These are phyloP conservation scores for Leccinellum luteum DNA, from an alignment of 768 basidiomycete genomes.

Conservation along the genomic window DNA sequence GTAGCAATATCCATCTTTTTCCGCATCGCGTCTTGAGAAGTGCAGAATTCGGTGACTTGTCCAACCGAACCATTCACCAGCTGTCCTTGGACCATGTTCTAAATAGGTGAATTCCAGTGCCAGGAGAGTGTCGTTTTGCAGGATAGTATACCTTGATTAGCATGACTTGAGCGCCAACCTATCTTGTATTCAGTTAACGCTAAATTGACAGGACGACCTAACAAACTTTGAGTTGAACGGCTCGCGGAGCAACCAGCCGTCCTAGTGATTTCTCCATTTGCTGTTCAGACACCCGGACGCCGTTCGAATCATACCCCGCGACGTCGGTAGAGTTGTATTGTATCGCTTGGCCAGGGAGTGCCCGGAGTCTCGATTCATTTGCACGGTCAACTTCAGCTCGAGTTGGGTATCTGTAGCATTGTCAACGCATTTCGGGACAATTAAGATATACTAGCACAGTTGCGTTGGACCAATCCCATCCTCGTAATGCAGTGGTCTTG, in stretches of 20 bases:
- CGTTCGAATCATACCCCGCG: conserved; percentile 45
- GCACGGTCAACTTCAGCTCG: conserved; percentile 69
- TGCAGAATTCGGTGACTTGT: conserved; percentile 46
- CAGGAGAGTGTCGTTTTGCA: background rate
- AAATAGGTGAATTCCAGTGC: background rate
- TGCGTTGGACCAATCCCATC: conserved; percentile 84
- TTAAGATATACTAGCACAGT: conserved; percentile 45
- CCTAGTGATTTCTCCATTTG: conserved; percentile 48
- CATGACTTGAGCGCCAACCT: conserved; percentile 88
- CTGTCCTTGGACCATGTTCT: conserved; percentile 68
- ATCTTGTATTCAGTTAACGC: conserved; percentile 3
- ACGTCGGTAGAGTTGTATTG: conserved; percentile 46
- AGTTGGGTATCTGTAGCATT: conserved; percentile 56
- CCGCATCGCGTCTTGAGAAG: conserved; percentile 40
- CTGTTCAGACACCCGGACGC: conserved; percentile 32
- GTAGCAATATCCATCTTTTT: conserved; percentile 38
- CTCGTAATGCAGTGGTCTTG: conserved; percentile 54
- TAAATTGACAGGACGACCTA: background rate
- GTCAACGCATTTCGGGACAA: background rate
- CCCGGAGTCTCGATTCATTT: conserved; percentile 51
- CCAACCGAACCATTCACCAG: conserved; percentile 75
- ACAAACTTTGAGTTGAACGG: conserved; percentile 48
- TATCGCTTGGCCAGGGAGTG: conserved; percentile 37
- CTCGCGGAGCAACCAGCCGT: conserved; percentile 55
- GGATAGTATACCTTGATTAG: conserved; percentile 54